Conservation (phyloP, 1,139 yeast species). For the Saccharomyces hybrid region DNA sequence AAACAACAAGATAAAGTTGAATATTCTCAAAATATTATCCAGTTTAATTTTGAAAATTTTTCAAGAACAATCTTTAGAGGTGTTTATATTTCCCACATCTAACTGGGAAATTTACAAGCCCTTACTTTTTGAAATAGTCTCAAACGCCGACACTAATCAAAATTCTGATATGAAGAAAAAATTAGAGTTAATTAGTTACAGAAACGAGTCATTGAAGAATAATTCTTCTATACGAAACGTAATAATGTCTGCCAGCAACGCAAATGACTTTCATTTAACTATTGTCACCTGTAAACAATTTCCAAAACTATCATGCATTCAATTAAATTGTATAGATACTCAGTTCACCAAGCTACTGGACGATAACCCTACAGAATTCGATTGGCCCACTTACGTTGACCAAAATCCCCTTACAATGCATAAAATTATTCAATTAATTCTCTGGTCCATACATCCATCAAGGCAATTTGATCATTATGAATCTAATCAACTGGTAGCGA, state of each 20-base stretch:
- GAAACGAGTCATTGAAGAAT: conserved; percentile 66
- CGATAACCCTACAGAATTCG: conserved; percentile 25
- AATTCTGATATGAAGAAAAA: conserved; percentile 39
- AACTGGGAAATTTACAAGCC: conserved; percentile 59
- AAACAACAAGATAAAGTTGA: conserved; percentile 28
- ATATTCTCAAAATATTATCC: conserved; percentile 28
- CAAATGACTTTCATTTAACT: background rate
- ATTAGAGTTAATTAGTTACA: conserved; percentile 51
- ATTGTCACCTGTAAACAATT: background rate
- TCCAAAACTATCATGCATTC: conserved; percentile 3
- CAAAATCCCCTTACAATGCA: conserved; percentile 19
- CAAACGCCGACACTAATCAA: conserved; percentile 28
- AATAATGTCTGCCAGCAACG: background rate
- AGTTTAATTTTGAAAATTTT: conserved; percentile 43
- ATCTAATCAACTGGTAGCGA: conserved; percentile 27
- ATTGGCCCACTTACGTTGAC: conserved; percentile 28
- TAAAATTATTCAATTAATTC: conserved; percentile 24
- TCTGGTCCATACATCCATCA: conserved; percentile 31
- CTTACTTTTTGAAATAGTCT: conserved; percentile 39
- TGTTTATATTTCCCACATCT: conserved; percentile 62
- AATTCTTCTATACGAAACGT: conserved; percentile 30
- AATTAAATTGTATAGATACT: conserved; percentile 19
- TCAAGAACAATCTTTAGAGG: conserved; percentile 48
- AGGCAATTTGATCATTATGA: conserved; percentile 24
- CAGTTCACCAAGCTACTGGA: conserved; percentile 22